Evolutionary conservation across 257 asterid genomes (phyloP), one percentile per base, ranked within the genome.

Genomic region (Lycium barbarum): DNA sequence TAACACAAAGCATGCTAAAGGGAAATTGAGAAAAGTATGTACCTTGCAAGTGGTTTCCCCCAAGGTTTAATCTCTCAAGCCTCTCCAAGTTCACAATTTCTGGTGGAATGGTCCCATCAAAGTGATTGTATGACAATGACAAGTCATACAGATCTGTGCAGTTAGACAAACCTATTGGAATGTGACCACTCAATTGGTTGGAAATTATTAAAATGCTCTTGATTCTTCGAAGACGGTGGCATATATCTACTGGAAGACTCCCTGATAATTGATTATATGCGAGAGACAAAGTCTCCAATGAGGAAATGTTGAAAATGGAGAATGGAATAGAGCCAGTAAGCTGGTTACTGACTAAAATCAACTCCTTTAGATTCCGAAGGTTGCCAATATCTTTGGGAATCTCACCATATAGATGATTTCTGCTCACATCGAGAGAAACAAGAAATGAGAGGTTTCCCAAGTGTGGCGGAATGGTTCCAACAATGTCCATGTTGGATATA

Each of bases 291-390:
- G 2, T 9, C 26, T 65, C 40, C 79, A 65, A 55, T 4, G 68
- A 22, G 1, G 81, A 83, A 3, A 66, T 33, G 71, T 49, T 68
- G 81, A 76, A 62, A 2, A 72, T 55, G 38, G 20, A 83, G 45
- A 35, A 86, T 15, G 74, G 79, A n/a, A 89, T 89, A 33, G 68
- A 79, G 13, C 91, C 91, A 10, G 84, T 74, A 6, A 87, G 40
- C 36, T 83, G 70, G 82, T 88, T 84, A 17, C 0, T 4, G 35
- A 83, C 84, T 57, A 88, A 85, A 12, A 84, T 74, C 58, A 90
- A 33, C 85, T 65, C 67, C 73, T 83, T 53, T 72, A 88, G 72
- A 61, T 83, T 88, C 20, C 20, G 9, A 49, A 88, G 80, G 12
- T 81, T 86, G 13, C 86, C 87, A 47, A 90, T 36, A 10, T 86